These are phyloP conservation scores for Combretum micranthum DNA, from an alignment of 345 rosid species.

Conservation along the genomic window DNA sequence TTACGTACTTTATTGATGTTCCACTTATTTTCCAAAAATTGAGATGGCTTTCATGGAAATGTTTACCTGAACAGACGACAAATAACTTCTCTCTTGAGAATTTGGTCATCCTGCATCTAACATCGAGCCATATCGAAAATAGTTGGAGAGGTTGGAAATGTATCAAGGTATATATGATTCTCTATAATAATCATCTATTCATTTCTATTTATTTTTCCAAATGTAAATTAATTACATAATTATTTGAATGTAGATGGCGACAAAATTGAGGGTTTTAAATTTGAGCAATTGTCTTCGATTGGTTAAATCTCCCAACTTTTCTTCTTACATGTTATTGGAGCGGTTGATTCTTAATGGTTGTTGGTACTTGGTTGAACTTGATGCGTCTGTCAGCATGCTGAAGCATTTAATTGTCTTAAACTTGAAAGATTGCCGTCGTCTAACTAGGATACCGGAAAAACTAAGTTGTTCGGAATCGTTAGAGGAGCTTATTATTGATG, in stretches of 20 bases:
- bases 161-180: background rate
- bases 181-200: background rate
- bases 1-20: too few species aligned
- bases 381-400: background rate
- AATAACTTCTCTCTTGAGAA: background rate
- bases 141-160: slow-evolving; percentile 3
- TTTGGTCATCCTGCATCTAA: slow-evolving; percentile 1
- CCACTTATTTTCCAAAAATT: background rate
- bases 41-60: background rate
- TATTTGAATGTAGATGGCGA: background rate
- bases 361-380: background rate
- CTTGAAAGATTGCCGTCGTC: background rate
- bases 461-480: too few species aligned
- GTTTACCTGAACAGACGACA: background rate
- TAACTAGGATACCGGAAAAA: background rate
- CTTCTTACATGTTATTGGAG: background rate
- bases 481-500: background rate
- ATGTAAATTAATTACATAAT: too few species aligned
- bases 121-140: background rate
- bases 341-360: slow-evolving; percentile 1
- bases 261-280: background rate
- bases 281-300: background rate
- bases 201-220: background rate
- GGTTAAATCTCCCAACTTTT: background rate
- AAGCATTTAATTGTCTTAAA: background rate